Percentiles rank a stretch among this genome's conserved stretches.
Evolutionary conservation across 768 basidiomycete genomes (phyloP).

Genomic region (Hericium coralloides): DNA sequence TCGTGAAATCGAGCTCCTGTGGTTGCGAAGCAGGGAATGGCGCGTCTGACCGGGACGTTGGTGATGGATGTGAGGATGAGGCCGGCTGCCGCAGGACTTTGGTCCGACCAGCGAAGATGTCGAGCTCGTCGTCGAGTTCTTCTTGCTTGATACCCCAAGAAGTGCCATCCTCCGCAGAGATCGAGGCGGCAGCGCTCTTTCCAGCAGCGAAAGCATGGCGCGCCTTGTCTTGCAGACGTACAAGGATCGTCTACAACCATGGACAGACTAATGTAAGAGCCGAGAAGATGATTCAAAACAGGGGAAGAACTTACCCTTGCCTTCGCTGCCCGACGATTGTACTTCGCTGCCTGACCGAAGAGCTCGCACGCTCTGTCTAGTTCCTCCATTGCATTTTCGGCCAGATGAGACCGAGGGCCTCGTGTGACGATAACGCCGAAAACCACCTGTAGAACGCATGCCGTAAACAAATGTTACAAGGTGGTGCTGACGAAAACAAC

Average conservation of each 20-base stretch:
- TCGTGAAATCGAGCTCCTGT: not conserved
- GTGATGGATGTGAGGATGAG: constrained; percentile 6
- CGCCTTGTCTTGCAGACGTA: constrained; percentile 57
- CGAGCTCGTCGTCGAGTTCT: constrained; percentile 53
- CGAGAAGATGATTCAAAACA: not conserved
- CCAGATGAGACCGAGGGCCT: constrained; percentile 60
- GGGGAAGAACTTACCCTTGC: constrained; percentile 41
- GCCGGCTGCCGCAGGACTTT: constrained; percentile 47
- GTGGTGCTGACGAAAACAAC: constrained; percentile 27
- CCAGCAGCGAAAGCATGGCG: constrained; percentile 41
- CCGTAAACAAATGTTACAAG: constrained; percentile 8
- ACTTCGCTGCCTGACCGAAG: constrained; percentile 51
- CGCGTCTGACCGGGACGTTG: not conserved
- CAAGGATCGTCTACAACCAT: constrained; percentile 43
- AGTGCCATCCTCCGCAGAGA: constrained; percentile 25
- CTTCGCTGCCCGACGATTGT: constrained; percentile 54
- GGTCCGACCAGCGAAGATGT: constrained; percentile 61
- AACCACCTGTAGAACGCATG: constrained; percentile 43
- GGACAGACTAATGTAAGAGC: not conserved
- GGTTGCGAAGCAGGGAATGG: not conserved
- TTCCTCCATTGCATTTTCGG: constrained; percentile 57
- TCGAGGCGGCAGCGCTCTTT: constrained; percentile 24
- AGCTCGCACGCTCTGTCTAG: constrained; percentile 58
- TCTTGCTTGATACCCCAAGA: constrained; percentile 48
- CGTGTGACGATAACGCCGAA: constrained; percentile 75